Conservation (phyloP, 116 monocot species). For the Trichopus zeylanicus region DNA sequence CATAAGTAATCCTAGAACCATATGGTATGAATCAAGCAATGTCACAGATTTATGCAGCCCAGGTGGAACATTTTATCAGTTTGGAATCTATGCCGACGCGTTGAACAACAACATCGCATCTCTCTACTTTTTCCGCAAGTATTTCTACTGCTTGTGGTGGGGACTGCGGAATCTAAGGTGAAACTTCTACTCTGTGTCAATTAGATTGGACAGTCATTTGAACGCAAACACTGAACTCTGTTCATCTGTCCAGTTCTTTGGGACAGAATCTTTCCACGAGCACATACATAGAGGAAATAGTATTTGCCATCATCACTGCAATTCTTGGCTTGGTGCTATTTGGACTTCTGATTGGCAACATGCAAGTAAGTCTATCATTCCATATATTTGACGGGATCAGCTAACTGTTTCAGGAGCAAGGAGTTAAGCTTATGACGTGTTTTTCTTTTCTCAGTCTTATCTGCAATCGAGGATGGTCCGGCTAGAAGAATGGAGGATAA, state of each 20-base stretch:
- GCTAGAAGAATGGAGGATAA: constrained; percentile 77
- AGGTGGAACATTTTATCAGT: constrained; percentile 33
- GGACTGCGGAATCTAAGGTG: constrained; percentile 82
- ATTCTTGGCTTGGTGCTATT: constrained; percentile 79
- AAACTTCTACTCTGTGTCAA: background rate
- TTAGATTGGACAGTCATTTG: no score
- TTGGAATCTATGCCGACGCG: constrained; percentile 69
- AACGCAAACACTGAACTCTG: background rate
- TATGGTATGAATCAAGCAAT: constrained; percentile 49
- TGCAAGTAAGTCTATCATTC: constrained; percentile 43
- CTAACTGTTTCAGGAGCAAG: no score
- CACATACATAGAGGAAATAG: constrained; percentile 48
- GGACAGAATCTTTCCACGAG: constrained; percentile 72
- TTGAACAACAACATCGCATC: constrained; percentile 30
- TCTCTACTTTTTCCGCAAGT: constrained; percentile 46
- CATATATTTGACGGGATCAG: background rate
- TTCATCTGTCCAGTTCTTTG: constrained; percentile 35
- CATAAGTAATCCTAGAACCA: constrained; percentile 13
- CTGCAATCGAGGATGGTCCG: constrained; percentile 56
- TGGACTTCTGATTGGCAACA: constrained; percentile 80
- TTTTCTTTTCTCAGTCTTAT: constrained; percentile 45
- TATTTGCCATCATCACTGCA: constrained; percentile 62
- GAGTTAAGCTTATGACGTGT: background rate
- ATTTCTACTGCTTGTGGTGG: constrained; percentile 93
- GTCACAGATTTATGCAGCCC: constrained; percentile 44